These are phyloP conservation scores for Oenanthe sinensis DNA, from an alignment of 129 eudicot genomes.

Conservation along the genomic window DNA sequence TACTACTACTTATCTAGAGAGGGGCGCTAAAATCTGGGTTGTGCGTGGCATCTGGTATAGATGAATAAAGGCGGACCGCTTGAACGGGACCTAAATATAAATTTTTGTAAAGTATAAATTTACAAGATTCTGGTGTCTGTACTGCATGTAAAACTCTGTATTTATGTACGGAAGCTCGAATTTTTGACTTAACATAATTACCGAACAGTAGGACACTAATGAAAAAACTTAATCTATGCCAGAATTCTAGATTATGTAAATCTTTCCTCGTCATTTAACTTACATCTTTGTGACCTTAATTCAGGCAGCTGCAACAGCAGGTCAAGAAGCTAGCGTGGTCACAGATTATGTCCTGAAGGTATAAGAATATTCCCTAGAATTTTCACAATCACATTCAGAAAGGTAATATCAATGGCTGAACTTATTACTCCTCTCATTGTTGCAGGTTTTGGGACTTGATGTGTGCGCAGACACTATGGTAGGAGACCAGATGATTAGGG, in stretches of 20 bases:
- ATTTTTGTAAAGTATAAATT: neutral
- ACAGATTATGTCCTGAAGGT: constrained; percentile 76
- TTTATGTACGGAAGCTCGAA: neutral
- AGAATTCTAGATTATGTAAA: neutral
- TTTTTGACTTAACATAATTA: neutral
- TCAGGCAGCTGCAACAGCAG: constrained; percentile 59
- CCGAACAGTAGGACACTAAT: neutral
- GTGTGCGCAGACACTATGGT: constrained; percentile 69
- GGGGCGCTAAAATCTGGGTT: too few species aligned
- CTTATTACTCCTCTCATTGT: neutral
- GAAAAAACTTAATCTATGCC: too few species aligned
- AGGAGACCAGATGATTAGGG: constrained; percentile 58
- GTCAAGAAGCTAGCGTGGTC: constrained; percentile 57
- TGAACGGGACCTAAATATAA: too few species aligned
- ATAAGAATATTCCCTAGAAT: neutral
- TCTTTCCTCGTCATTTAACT: neutral
- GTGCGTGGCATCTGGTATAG: too few species aligned
- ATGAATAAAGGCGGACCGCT: too few species aligned
- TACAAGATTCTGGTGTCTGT: neutral
- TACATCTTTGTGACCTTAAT: constrained; percentile 1
- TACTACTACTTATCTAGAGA: too few species aligned
- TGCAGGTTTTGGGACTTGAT: constrained; percentile 55
- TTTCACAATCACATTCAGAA: neutral
- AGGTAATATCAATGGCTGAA: neutral
- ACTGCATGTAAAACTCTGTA: neutral